Evolutionary conservation across 192 early-diverging fungal genomes (phyloP), one percentile per base, ranked within the genome.

Genomic region (Podila epicladia): DNA sequence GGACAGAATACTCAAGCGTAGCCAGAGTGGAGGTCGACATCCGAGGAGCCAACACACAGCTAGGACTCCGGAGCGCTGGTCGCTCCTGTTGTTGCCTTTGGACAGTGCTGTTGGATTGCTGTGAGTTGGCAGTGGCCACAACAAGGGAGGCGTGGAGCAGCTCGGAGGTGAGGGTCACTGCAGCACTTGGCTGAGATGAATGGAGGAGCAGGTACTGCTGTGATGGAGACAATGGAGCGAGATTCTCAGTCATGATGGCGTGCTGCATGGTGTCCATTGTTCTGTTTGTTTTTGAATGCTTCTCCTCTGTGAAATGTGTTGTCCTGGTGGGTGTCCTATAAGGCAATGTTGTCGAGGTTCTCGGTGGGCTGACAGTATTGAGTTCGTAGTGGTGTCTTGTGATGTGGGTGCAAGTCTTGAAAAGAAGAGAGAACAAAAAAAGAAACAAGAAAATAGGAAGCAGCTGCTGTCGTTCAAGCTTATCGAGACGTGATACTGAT

Each of bases 1-100:
- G 85, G 50, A 88, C 66, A 12, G 86, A 82, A 53, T 87, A 90
- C 65, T 90, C 87, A 32, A 88, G 60, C n/a, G 62, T 73, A 3
- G 77, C 77, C 41, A 80, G 31, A 9, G 77, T n/a, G 1, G 77
- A 51, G 9, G 32, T 22, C 1, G 77, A 80, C 61, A 73, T 80
- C 38, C 28, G 72, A 12, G 77, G 77, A 9, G 38, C 57, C 7
- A 37, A 28, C 0, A 73, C 33, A 26, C 71, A 73, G 26, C 51
- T 72, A 22, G 64, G 41, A 26, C 37, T 62, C 19, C 76, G 69
- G 12, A n/a, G 29, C 5, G 37, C 1, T 20, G 62, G 33, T 32
- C 33, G 53, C 20, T 62, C 15, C 26, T 31, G 41, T 29, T 62
- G 69, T 32, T 49, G 29, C 33, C 48, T 53, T 12, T 74, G 73